Percentiles rank a stretch among this genome's conserved stretches.
Evolutionary conservation across 192 early-diverging fungal genomes (phyloP).

Genomic region (Coemansia sp.): DNA sequence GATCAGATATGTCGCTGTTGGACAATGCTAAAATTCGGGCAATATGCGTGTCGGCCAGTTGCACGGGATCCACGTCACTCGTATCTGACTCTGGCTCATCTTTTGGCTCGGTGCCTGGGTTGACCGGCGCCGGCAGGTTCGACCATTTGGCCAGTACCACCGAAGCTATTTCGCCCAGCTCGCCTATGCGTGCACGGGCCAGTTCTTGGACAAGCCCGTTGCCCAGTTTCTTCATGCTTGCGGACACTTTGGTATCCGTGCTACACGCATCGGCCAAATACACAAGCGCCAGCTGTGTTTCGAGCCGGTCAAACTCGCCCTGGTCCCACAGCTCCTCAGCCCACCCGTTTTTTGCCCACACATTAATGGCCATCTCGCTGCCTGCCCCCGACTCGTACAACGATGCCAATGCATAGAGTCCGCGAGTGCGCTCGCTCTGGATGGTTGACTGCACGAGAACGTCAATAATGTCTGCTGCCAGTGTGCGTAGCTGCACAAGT

Average conservation of each 20-base stretch:
- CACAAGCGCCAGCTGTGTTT: constrained; percentile 65
- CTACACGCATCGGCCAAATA: constrained; percentile 33
- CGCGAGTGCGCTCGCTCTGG: constrained; percentile 32
- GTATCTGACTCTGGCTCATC: background rate
- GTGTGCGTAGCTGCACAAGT: constrained; percentile 9
- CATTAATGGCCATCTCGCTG: constrained; percentile 49
- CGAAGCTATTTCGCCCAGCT: constrained; percentile 58
- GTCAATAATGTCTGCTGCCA: constrained; percentile 11
- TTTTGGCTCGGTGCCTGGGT: background rate
- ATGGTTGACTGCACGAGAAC: constrained; percentile 32
- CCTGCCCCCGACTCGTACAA: constrained; percentile 68
- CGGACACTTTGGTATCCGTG: constrained; percentile 59
- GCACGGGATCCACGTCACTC: constrained; percentile 19
- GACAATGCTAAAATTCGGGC: constrained; percentile 10
- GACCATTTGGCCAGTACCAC: constrained; percentile 66
- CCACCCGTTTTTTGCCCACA: constrained; percentile 64
- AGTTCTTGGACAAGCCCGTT: constrained; percentile 59
- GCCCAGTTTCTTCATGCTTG: constrained; percentile 64
- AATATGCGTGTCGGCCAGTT: constrained; percentile 42
- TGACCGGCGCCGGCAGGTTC: constrained; percentile 37
- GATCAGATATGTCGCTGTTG: background rate
- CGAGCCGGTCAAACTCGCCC: constrained; percentile 69
- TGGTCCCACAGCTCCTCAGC: constrained; percentile 77
- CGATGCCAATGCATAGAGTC: constrained; percentile 56
- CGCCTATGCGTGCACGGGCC: constrained; percentile 49